Base-by-base conservation (phyloP, 2,329 filamentous ascomycete species). In the Bertia moriformis region DNA sequence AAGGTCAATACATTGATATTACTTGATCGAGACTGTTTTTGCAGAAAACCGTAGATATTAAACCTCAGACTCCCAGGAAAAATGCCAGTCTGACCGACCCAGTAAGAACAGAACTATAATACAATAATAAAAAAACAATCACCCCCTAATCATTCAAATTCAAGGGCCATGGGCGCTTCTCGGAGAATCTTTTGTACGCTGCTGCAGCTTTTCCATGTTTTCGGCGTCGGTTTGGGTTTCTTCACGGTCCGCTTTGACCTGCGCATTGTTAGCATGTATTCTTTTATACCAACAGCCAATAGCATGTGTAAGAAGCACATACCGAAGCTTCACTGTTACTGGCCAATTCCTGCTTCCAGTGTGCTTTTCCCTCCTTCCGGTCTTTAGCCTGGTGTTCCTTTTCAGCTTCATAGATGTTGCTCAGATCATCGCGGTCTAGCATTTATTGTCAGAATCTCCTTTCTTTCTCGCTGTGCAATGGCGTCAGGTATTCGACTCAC, bases 241-340 rank as follows among this genome's bases (percentile, higher is more conserved):
- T 7, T 15, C 32, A 7, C 32, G 32, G 32, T 35, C 32, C 15
- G 32, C 32, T 18, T 35, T 35, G 15, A 35, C 32, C 32, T 35
- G 15, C 10, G 17, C 10, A 13, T 18, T 7, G 17, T 18, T 35
- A 35, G 12, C 15, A 10, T 13, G 12, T 7, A 17, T 7, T 17
- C 12, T 35, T 35, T 29, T 29, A n/a, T n/a, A 10, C n/a, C 24
- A 10, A 29, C 10, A 29, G 24, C n/a, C 10, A 17, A 27, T n/a
- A 10, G n/a, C n/a, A 27, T 27, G 22, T 27, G 10, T 35, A 35
- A 35, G 12, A 14, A 12, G 15, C 15, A 7, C 32, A 35, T 35
- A 35, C 32, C 32, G 10, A 10, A 10, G 32, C 32, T 18, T 35
- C 32, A 17, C 32, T 35, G 32, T 35, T 35, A 15, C 32, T 35